Evolutionary conservation across 768 basidiomycete species (phyloP).

Genomic region (Solioccasus polychromus): DNA sequence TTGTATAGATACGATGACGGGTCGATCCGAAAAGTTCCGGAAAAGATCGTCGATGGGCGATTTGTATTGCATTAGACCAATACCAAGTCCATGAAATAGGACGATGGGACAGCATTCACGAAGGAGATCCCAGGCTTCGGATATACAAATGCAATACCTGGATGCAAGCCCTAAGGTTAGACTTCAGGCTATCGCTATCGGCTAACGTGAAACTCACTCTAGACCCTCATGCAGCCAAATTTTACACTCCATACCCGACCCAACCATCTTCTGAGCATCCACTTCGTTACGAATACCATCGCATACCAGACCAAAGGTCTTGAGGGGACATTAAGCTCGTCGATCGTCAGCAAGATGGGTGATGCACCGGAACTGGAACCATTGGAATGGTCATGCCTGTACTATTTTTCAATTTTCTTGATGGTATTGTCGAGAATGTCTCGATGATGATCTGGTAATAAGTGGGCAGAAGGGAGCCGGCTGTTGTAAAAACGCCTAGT

Average conservation of each 20-base stretch:
- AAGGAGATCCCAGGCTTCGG: constrained; percentile 58
- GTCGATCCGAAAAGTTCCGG: constrained; percentile 56
- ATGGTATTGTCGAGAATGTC: constrained; percentile 58
- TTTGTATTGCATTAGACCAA: constrained; percentile 74
- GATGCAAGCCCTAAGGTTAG: not conserved
- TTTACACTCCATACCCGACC: constrained; percentile 39
- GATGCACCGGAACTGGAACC: constrained; percentile 50
- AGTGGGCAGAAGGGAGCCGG: constrained; percentile 50
- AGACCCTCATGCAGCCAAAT: constrained; percentile 54
- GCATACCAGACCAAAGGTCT: constrained; percentile 71
- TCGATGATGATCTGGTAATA: constrained; percentile 44
- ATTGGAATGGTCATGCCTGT: constrained; percentile 61
- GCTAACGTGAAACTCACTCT: constrained; percentile 49
- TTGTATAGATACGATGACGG: constrained; percentile 74
- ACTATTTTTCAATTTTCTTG: constrained; percentile 64
- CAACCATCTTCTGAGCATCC: constrained; percentile 44
- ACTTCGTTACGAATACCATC: constrained; percentile 47
- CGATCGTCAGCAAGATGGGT: constrained; percentile 73
- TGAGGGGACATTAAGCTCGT: constrained; percentile 64
- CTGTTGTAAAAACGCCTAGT: constrained; percentile 82
- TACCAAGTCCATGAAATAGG: constrained; percentile 86
- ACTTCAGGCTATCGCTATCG: not conserved
- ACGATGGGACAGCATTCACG: constrained; percentile 68
- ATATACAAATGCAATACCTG: constrained; percentile 76
- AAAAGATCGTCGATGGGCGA: constrained; percentile 59